These are phyloP conservation scores for Apiospora sp. DNA, from an alignment of 2,329 filamentous ascomycete species.

Conservation along the genomic window DNA sequence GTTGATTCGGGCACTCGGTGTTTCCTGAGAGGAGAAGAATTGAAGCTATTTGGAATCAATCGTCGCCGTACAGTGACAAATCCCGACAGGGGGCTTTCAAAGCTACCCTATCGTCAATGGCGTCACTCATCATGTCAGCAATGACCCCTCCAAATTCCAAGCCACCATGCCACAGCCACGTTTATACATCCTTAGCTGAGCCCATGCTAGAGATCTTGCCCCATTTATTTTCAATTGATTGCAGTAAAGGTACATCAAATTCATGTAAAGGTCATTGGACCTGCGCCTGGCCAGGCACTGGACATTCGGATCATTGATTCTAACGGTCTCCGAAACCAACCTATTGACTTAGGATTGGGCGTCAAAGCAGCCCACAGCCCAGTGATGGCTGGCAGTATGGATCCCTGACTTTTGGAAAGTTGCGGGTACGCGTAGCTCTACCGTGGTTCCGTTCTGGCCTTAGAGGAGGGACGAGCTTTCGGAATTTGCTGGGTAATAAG, in stretches of 20 bases:
- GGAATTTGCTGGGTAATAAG: neutral
- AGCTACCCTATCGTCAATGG: constrained; percentile 13
- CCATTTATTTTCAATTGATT: neutral
- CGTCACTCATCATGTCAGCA: constrained; percentile 18
- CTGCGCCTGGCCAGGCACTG: neutral
- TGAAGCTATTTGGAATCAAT: constrained; percentile 26
- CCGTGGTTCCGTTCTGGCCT: neutral
- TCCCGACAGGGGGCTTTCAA: constrained; percentile 4
- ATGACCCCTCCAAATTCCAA: constrained; percentile 14
- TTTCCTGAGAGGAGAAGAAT: neutral
- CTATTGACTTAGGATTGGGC: neutral
- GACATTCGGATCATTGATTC: neutral
- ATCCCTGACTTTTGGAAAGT: neutral
- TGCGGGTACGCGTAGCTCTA: neutral
- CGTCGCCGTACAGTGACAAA: neutral
- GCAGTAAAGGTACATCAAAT: no score
- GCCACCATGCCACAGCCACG: constrained; percentile 2
- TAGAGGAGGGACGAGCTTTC: constrained; percentile 3
- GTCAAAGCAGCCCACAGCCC: neutral
- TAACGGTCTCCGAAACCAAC: neutral
- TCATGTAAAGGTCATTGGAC: neutral
- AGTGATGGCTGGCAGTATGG: neutral
- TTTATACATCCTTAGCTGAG: neutral
- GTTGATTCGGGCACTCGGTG: neutral
- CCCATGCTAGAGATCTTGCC: no score